Conservation (phyloP, 2,329 filamentous ascomycete species). For the Epicoccum sorghinum region DNA sequence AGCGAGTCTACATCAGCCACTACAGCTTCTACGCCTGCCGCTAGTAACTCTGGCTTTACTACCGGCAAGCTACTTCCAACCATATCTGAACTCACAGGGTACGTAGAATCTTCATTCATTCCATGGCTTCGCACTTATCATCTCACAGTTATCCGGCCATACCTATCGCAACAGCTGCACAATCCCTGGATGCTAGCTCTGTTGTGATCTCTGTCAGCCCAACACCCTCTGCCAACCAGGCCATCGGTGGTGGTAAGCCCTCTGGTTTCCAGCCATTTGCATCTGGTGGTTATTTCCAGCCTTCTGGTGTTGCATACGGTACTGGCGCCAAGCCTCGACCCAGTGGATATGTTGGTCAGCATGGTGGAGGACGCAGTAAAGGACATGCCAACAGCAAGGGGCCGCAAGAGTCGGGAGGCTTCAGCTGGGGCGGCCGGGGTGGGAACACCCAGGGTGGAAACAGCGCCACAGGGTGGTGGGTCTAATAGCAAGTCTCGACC, state of each 20-base stretch:
- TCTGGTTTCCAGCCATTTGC: neutral
- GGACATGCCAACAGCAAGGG: neutral
- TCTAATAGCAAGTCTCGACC: too few relatives aligned
- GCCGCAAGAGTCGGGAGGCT: neutral
- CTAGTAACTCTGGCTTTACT: too few relatives aligned
- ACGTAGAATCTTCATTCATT: neutral
- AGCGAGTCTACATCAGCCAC: too few relatives aligned
- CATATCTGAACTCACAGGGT: neutral
- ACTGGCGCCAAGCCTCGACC: neutral
- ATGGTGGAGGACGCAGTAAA: neutral
- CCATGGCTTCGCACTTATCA: neutral
- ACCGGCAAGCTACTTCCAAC: neutral
- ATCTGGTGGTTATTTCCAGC: neutral
- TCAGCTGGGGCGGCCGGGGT: too few relatives aligned
- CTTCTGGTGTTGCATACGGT: neutral
- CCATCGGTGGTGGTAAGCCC: neutral
- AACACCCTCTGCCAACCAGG: slow-evolving; percentile 5
- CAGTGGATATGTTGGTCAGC: neutral
- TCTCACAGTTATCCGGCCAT: neutral
- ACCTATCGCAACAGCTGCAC: neutral
- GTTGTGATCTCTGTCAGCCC: slow-evolving; percentile 20
- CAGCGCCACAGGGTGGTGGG: too few relatives aligned
- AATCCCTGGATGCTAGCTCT: slow-evolving; percentile 4
- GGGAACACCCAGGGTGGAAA: too few relatives aligned
- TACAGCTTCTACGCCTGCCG: too few relatives aligned